These are phyloP conservation scores for Suillus weaverae DNA, from an alignment of 768 basidiomycete genomes.

Conservation along the genomic window DNA sequence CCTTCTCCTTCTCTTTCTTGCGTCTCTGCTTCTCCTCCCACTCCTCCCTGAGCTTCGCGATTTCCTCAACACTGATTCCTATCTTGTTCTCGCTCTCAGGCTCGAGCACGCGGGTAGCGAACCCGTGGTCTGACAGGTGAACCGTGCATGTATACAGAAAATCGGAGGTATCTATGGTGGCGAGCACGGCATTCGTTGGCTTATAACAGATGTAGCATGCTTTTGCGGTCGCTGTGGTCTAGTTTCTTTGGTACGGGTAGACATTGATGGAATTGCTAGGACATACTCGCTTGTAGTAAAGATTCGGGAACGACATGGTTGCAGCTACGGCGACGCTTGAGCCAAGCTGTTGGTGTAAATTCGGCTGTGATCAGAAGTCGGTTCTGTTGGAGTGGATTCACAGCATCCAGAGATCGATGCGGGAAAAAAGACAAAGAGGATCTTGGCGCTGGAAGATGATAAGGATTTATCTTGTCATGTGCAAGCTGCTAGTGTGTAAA, in stretches of 20 bases:
- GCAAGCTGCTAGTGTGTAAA: background rate
- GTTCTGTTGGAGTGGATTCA: background rate
- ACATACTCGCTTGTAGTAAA: slow-evolving; percentile 89
- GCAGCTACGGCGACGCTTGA: background rate
- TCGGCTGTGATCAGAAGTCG: background rate
- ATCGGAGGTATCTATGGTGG: slow-evolving; percentile 79
- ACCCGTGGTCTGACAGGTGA: slow-evolving; percentile 82
- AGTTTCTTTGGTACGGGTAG: slow-evolving; percentile 8
- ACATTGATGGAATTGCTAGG: slow-evolving; percentile 4
- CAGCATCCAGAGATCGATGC: slow-evolving; percentile 1
- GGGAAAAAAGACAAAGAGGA: background rate
- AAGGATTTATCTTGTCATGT: background rate
- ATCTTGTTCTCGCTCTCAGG: slow-evolving; percentile 37
- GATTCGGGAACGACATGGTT: slow-evolving; percentile 71
- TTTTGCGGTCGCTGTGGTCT: slow-evolving; percentile 79
- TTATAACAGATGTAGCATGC: slow-evolving; percentile 79
- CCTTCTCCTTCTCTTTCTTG: slow-evolving; percentile 50
- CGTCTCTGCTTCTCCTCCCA: slow-evolving; percentile 74
- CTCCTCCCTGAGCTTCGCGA: slow-evolving; percentile 74
- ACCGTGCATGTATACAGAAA: slow-evolving; percentile 82
- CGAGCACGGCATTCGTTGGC: slow-evolving; percentile 81
- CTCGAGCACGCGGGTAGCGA: slow-evolving; percentile 56
- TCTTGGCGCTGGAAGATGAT: slow-evolving; percentile 4
- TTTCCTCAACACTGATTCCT: slow-evolving; percentile 60
- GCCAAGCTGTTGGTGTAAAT: background rate